These are phyloP conservation scores for Leccinum pachyderme DNA, from an alignment of 1,284 basidiomycete genomes.

Conservation along the genomic window DNA sequence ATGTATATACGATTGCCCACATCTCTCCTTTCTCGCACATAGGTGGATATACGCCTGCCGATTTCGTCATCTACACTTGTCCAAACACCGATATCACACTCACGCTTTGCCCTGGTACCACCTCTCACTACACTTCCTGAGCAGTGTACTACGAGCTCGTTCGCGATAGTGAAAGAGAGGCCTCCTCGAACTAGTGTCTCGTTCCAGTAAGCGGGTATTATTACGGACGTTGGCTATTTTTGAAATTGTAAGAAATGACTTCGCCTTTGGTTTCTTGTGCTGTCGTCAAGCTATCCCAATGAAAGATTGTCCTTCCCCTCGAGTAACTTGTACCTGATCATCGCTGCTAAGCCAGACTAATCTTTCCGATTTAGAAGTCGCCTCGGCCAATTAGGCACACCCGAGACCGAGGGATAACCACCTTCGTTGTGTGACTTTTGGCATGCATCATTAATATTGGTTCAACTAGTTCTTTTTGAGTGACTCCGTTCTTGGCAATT, in stretches of 20 bases:
- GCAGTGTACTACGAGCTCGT: neutral
- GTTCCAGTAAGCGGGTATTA: neutral
- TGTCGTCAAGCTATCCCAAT: neutral
- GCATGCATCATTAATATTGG: no score
- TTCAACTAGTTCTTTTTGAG: neutral
- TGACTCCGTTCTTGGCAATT: no score
- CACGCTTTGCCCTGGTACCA: constrained; percentile 32
- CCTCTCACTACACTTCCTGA: constrained; percentile 19
- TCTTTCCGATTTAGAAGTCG: neutral
- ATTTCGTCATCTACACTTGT: constrained; percentile 33
- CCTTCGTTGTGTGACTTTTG: no score
- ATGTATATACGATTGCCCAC: neutral
- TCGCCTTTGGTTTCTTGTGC: neutral
- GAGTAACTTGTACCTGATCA: neutral
- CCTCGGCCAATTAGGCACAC: neutral
- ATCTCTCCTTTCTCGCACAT: neutral
- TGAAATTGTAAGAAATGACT: neutral
- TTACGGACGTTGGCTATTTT: neutral
- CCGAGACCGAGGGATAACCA: no score
- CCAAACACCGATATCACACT: constrained; percentile 31
- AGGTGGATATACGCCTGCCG: constrained; percentile 16
- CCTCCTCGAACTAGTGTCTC: neutral
- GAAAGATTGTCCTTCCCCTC: neutral
- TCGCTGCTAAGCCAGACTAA: neutral
- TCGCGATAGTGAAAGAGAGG: neutral